Percentiles rank a stretch among this genome's conserved stretches.
These are phyloP conservation scores for Beauveria caledonica DNA, from an alignment of 2,329 filamentous ascomycete genomes.

Conservation along the genomic window DNA sequence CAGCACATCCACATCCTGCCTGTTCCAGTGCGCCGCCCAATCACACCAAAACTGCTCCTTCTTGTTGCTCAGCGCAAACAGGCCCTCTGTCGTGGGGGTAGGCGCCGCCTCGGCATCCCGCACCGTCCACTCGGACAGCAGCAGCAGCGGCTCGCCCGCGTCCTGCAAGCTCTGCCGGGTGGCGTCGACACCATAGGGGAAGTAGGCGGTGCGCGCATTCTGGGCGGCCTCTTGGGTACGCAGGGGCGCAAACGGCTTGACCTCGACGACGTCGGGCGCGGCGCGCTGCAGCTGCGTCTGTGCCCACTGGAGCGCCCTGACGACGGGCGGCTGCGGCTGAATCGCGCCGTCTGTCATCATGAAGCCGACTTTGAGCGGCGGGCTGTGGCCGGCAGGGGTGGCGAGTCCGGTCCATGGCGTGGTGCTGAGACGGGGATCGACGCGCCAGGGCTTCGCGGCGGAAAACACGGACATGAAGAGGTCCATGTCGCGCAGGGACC, in stretches of 20 bases:
- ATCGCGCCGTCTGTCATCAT: constrained; percentile 30
- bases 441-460: constrained; percentile 19
- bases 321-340: constrained; percentile 30
- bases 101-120: constrained; percentile 22
- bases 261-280: constrained; percentile 16
- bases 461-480: constrained; percentile 23
- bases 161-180: constrained; percentile 25
- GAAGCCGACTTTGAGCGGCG: constrained; percentile 33
- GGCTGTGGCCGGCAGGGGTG: background rate
- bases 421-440: constrained; percentile 24
- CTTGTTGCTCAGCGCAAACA: constrained; percentile 19
- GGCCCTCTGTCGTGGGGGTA: constrained; percentile 15
- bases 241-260: constrained; percentile 29
- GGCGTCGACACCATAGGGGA: constrained; percentile 32
- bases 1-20: constrained; percentile 30
- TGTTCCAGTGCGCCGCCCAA: constrained; percentile 27
- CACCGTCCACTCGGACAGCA: constrained; percentile 34
- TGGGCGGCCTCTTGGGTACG: constrained; percentile 21
- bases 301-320: constrained; percentile 28
- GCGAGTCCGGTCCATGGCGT: constrained; percentile 25
- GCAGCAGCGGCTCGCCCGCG: constrained; percentile 35
- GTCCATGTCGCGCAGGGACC: constrained; percentile 26
- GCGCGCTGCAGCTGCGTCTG: constrained; percentile 15
- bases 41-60: constrained; percentile 25
- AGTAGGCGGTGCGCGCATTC: constrained; percentile 34